A percentile compares a stretch with the other conserved stretches of the same genome.
These are phyloP conservation scores for Diaporthe ampelina DNA, from an alignment of 2,329 filamentous ascomycete genomes.

Conservation along the genomic window DNA sequence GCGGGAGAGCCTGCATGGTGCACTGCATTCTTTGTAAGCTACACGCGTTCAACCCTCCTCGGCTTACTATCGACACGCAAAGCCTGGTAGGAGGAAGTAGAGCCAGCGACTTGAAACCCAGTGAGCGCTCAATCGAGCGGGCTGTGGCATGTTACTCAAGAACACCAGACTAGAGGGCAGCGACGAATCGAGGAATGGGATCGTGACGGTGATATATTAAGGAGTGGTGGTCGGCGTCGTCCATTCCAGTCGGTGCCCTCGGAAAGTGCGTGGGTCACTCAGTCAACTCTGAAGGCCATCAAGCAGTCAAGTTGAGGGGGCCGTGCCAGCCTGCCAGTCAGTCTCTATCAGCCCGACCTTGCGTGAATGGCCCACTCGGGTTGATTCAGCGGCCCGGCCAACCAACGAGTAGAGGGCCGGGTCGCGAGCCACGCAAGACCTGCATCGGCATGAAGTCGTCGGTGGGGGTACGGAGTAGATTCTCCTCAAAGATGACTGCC, in stretches of 20 bases:
- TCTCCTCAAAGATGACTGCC: neutral
- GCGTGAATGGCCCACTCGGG: neutral
- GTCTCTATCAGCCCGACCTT: no score
- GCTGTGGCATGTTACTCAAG: neutral
- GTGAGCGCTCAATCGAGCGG: neutral
- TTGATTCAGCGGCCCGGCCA: neutral
- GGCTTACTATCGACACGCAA: neutral
- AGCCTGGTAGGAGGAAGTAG: neutral
- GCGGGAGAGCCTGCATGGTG: neutral
- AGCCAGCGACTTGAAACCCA: neutral
- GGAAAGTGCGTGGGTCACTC: no score
- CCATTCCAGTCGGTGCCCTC: neutral
- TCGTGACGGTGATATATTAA: neutral
- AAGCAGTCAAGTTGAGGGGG: no score
- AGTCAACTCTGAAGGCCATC: neutral
- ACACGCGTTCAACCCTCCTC: neutral
- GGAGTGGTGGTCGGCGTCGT: neutral
- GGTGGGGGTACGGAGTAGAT: neutral
- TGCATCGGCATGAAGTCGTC: slow-evolving; percentile 5
- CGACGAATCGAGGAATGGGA: neutral
- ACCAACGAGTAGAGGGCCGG: neutral
- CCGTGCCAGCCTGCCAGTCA: neutral
- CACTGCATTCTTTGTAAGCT: neutral
- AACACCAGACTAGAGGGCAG: neutral
- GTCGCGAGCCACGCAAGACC: neutral